Percentiles rank a stretch among this genome's conserved stretches.
These are phyloP conservation scores for Didymella pinodella DNA, from an alignment of 2,329 filamentous ascomycete genomes.

Conservation along the genomic window DNA sequence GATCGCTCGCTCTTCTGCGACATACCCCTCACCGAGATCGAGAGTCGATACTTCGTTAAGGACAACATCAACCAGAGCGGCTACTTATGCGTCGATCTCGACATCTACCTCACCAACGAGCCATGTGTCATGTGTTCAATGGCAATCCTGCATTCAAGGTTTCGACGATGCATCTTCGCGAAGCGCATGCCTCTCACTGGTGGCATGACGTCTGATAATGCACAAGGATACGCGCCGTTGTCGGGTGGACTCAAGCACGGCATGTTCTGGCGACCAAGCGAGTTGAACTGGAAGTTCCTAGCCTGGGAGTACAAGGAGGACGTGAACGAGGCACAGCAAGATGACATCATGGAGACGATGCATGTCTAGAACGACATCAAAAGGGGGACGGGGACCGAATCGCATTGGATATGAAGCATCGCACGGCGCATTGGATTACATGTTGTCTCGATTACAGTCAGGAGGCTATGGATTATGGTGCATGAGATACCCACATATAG, in stretches of 20 bases:
- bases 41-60: slow-evolving; percentile 66
- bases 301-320: slow-evolving; percentile 73
- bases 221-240: slow-evolving; percentile 22
- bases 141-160: slow-evolving; percentile 93
- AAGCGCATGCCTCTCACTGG: slow-evolving; percentile 81
- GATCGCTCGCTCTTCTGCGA: slow-evolving; percentile 67
- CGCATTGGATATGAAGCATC: slow-evolving; percentile 38
- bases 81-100: slow-evolving; percentile 92
- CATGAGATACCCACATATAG: slow-evolving; percentile 22
- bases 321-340: slow-evolving; percentile 13
- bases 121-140: slow-evolving; percentile 97
- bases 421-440: slow-evolving; percentile 34
- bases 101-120: slow-evolving; percentile 94
- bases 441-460: slow-evolving; percentile 18
- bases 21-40: slow-evolving; percentile 71
- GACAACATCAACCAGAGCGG: slow-evolving; percentile 75
- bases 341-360: slow-evolving; percentile 35
- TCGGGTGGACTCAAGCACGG: slow-evolving; percentile 60
- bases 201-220: slow-evolving; percentile 76
- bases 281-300: slow-evolving; percentile 86
- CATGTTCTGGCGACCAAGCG: slow-evolving; percentile 70
- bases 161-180: slow-evolving; percentile 84
- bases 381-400: background rate
- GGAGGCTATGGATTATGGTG: slow-evolving; percentile 2
- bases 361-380: slow-evolving; percentile 39